A percentile compares a stretch with the other conserved stretches of the same genome.
These are phyloP conservation scores for Bonia amplexicaulis DNA, from an alignment of 176 grass and related monocot species.

Conservation along the genomic window DNA sequence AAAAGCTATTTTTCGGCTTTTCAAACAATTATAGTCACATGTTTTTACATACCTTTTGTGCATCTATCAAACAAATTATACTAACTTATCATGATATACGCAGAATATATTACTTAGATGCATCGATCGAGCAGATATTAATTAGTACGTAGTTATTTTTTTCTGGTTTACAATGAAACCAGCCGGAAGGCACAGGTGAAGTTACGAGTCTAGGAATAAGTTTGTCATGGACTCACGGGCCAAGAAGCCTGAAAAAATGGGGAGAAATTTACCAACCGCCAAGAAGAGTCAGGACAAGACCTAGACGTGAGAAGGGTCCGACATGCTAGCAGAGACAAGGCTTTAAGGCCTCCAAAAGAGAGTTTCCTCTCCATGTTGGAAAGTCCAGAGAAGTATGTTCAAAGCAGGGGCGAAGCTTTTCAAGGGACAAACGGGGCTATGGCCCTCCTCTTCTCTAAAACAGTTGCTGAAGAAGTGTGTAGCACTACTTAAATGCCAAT, in stretches of 20 bases:
- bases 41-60: too few species aligned
- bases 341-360: constrained; percentile 14
- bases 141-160: neutral
- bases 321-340: constrained; percentile 25
- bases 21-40: too few species aligned
- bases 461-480: too few species aligned
- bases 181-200: neutral
- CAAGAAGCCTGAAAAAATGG: neutral
- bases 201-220: neutral
- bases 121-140: neutral
- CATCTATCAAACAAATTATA: too few species aligned
- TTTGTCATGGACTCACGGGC: neutral
- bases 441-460: too few species aligned
- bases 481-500: too few species aligned
- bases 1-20: too few species aligned
- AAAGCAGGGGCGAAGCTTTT: neutral
- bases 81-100: too few species aligned
- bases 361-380: neutral
- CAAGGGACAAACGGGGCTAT: too few species aligned
- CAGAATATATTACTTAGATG: too few species aligned
- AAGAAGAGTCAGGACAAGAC: neutral
- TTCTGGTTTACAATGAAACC: neutral
- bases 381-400: neutral
- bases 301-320: neutral
- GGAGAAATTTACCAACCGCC: neutral